Percentiles rank a stretch among this genome's conserved stretches.
phyloP scores from a whole-genome alignment of 352 stramenopile species.

The Phytophthora palmivora region DNA sequence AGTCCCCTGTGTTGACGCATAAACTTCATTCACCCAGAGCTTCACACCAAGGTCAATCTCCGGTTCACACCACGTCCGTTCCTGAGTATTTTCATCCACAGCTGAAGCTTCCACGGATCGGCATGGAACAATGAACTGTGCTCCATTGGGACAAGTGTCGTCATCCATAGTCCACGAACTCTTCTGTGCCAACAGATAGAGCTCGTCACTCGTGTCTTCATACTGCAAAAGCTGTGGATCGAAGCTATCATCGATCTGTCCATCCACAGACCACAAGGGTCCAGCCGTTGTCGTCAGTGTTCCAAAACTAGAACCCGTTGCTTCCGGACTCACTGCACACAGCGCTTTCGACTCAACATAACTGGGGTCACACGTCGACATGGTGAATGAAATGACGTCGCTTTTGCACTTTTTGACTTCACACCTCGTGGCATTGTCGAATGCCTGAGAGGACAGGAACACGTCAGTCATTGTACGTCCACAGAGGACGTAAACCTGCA shows the following conservation, averaged over 20 bases:
- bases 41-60: slow-evolving; percentile 33
- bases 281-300: slow-evolving; percentile 11
- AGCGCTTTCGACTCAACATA: slow-evolving; percentile 21
- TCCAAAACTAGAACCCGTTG: neutral
- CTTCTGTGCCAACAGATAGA: slow-evolving; percentile 41
- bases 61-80: slow-evolving; percentile 45
- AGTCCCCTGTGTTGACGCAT: neutral
- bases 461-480: slow-evolving; percentile 51
- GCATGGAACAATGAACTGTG: slow-evolving; percentile 45
- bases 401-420: slow-evolving; percentile 40
- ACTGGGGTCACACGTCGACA: slow-evolving; percentile 20
- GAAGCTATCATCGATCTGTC: slow-evolving; percentile 41
- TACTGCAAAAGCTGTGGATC: slow-evolving; percentile 42
- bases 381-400: slow-evolving; percentile 36
- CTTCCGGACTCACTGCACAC: slow-evolving; percentile 31
- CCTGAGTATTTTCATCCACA: slow-evolving; percentile 14
- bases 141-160: slow-evolving; percentile 29
- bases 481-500: slow-evolving; percentile 52
- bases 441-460: slow-evolving; percentile 23
- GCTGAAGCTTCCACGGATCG: slow-evolving; percentile 7
- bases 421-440: slow-evolving; percentile 30
- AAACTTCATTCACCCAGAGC: slow-evolving; percentile 34
- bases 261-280: slow-evolving; percentile 42
- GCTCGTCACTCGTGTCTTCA: neutral
- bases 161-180: slow-evolving; percentile 33